Percentiles rank a stretch among this genome's conserved stretches.
These are phyloP conservation scores for Leishmania guyanensis DNA, from an alignment of 208 protist species.

Conservation along the genomic window DNA sequence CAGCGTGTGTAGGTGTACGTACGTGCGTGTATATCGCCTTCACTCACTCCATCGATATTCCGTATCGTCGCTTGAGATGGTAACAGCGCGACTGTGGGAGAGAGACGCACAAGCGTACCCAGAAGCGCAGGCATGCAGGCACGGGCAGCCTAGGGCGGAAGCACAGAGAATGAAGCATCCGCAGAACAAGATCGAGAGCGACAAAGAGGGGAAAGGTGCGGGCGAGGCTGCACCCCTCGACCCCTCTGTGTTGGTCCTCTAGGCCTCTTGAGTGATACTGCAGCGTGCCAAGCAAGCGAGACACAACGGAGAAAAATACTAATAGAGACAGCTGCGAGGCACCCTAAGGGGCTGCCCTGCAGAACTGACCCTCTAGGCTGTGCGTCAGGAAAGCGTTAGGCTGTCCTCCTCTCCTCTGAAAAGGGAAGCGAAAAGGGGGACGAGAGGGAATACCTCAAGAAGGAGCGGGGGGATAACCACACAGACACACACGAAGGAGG, in stretches of 20 bases:
- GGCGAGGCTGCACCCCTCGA: background rate
- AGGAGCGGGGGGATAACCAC: background rate
- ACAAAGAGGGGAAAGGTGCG: background rate
- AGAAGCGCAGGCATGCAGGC: background rate
- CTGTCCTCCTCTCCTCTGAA: background rate
- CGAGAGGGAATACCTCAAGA: background rate
- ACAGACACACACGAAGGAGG: background rate
- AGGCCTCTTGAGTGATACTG: background rate
- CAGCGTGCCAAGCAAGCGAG: background rate
- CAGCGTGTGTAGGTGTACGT: background rate
- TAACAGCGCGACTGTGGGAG: background rate
- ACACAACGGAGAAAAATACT: background rate
- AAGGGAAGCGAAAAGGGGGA: slow-evolving; percentile 5
- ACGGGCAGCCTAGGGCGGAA: background rate
- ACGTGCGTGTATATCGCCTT: slow-evolving; percentile 1
- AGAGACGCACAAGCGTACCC: background rate
- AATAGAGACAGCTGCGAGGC: background rate
- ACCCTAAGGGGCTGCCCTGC: background rate
- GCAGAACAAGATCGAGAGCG: background rate
- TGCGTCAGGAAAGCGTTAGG: background rate
- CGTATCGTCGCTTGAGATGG: background rate
- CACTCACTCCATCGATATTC: background rate
- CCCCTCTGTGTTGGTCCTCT: background rate
- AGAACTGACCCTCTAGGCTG: background rate
- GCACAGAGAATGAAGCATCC: background rate